phyloP scores from a whole-genome alignment of 306 rosid species.

The Trifolium repens region DNA sequence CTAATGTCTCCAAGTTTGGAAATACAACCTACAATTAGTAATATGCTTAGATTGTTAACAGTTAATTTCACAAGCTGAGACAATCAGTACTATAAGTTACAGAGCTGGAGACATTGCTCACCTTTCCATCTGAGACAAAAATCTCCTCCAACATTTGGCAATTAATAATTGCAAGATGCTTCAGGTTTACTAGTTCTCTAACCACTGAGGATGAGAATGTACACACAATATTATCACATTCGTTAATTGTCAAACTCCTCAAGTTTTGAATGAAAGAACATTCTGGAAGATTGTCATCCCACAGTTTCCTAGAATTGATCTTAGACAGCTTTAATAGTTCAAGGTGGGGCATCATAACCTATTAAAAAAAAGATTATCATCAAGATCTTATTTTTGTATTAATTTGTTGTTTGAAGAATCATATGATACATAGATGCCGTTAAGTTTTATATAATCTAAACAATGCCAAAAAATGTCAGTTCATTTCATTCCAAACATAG shows the following conservation, averaged over 20 bases:
- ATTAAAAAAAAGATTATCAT: background rate
- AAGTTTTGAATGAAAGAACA: background rate
- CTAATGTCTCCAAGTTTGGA: background rate
- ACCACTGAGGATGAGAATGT: background rate
- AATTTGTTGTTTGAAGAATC: too few relatives aligned
- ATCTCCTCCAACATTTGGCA: background rate
- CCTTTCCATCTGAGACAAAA: background rate
- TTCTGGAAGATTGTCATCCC: background rate
- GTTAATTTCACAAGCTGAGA: too few relatives aligned
- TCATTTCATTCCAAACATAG: too few relatives aligned
- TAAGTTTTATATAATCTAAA: too few relatives aligned
- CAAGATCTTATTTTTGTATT: background rate
- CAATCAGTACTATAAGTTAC: too few relatives aligned
- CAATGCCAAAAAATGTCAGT: too few relatives aligned
- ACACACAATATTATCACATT: background rate
- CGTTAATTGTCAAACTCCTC: background rate
- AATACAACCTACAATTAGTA: background rate
- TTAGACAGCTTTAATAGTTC: background rate
- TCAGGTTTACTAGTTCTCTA: background rate
- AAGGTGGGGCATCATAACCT: background rate
- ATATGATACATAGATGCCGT: too few relatives aligned
- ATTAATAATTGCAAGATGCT: background rate
- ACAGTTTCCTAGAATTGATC: background rate
- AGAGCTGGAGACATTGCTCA: background rate
- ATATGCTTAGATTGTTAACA: background rate